phyloP scores from a whole-genome alignment of 192 early-diverging fungal species.

The Gorgonomyces haynaldii region DNA sequence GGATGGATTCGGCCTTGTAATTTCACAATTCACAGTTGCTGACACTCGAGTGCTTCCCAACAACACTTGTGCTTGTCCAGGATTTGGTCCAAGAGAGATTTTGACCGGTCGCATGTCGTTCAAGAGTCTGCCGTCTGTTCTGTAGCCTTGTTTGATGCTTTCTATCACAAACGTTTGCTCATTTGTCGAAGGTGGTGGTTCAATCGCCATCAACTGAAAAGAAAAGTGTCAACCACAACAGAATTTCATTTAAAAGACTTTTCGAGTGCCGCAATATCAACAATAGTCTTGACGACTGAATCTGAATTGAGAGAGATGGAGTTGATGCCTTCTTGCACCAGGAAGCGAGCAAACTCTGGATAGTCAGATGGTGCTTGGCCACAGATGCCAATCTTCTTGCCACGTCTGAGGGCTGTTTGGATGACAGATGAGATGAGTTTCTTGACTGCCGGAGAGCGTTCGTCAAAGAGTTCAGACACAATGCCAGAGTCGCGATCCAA shows the following conservation, averaged over 20 bases:
- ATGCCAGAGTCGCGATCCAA: conserved; percentile 11
- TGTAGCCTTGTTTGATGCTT: not conserved
- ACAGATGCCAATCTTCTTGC: conserved; percentile 9
- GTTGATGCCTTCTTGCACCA: conserved; percentile 6
- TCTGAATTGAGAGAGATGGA: conserved; percentile 4
- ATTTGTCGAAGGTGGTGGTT: too few relatives aligned
- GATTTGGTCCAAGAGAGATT: conserved; percentile 55
- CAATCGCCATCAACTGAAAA: too few relatives aligned
- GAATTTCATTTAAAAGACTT: too few relatives aligned
- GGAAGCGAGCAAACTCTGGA: conserved; percentile 5
- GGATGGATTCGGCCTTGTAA: conserved; percentile 40
- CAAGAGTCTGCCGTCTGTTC: not conserved
- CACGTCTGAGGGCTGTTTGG: not conserved
- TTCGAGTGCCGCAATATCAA: conserved; percentile 6
- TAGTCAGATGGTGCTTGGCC: conserved; percentile 8
- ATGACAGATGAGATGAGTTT: conserved; percentile 3
- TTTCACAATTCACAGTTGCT: conserved; percentile 38
- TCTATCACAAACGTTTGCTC: not conserved
- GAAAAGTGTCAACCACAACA: too few relatives aligned
- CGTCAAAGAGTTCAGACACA: conserved; percentile 6
- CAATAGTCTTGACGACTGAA: not conserved
- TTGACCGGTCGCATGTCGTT: conserved; percentile 16
- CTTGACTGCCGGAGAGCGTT: conserved; percentile 10
- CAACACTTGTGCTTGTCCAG: conserved; percentile 64
- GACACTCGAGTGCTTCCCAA: conserved; percentile 65